These are phyloP conservation scores for Neophaeococcomyces mojaviensis DNA, from an alignment of 2,329 filamentous ascomycete genomes.

Conservation along the genomic window DNA sequence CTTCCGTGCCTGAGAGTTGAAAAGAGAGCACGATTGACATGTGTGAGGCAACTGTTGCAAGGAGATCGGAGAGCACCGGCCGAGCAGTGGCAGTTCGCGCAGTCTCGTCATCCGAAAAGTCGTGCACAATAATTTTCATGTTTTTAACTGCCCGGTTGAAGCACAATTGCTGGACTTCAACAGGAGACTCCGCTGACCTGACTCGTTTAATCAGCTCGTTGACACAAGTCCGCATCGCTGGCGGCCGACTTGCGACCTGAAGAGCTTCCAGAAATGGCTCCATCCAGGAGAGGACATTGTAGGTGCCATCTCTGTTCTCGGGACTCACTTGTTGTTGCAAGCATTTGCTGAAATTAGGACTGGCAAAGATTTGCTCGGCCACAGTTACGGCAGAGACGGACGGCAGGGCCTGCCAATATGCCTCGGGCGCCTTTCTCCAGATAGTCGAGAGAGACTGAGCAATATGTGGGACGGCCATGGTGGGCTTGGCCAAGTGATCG, in stretches of 20 bases:
- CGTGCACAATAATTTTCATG: constrained; percentile 39
- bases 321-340: constrained; percentile 29
- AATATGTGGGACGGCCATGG: constrained; percentile 58
- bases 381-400: constrained; percentile 72
- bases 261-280: constrained; percentile 70
- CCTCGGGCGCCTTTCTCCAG: constrained; percentile 65
- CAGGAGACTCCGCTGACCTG: constrained; percentile 34
- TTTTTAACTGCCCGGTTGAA: constrained; percentile 39
- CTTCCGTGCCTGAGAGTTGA: constrained; percentile 34
- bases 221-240: constrained; percentile 72
- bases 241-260: constrained; percentile 64
- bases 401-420: constrained; percentile 84
- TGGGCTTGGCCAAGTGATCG: constrained; percentile 58
- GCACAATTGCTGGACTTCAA: constrained; percentile 38
- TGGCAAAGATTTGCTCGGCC: constrained; percentile 75
- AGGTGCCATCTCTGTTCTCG: neutral
- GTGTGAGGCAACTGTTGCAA: constrained; percentile 40
- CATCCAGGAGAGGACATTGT: constrained; percentile 67
- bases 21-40: constrained; percentile 52
- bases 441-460: constrained; percentile 64
- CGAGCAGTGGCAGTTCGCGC: constrained; percentile 39
- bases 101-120: constrained; percentile 40
- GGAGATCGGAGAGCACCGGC: constrained; percentile 41
- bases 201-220: constrained; percentile 62
- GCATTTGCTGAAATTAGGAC: constrained; percentile 55